Evolutionary conservation across 2,329 filamentous ascomycete species (phyloP).

Genomic region (Hymenoscyphus fraxineus): DNA sequence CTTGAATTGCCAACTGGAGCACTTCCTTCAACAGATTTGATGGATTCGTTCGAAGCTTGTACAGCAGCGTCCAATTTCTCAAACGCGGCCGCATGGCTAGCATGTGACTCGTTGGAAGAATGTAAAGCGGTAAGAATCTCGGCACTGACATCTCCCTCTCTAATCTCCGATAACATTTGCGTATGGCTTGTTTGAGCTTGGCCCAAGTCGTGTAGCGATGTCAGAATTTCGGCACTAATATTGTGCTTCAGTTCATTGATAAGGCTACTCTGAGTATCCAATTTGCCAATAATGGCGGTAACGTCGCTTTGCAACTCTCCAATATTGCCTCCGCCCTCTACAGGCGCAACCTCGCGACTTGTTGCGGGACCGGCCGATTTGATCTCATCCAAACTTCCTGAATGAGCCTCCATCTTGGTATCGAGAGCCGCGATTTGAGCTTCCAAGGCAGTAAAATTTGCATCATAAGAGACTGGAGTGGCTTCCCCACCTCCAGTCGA

Average conservation of each 20-base stretch:
- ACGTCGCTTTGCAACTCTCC: slow-evolving; percentile 12
- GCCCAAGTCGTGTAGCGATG: slow-evolving; percentile 28
- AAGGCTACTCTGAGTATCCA: slow-evolving; percentile 23
- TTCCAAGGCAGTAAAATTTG: slow-evolving; percentile 17
- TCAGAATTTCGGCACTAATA: slow-evolving; percentile 32
- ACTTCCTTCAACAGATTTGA: slow-evolving; percentile 13
- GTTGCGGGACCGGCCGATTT: slow-evolving; percentile 11
- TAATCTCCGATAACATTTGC: slow-evolving; percentile 26
- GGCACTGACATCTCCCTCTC: slow-evolving; percentile 31
- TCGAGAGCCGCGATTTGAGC: slow-evolving; percentile 24
- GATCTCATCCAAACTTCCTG: slow-evolving; percentile 20
- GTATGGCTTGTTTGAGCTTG: slow-evolving; percentile 23
- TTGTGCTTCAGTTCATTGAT: slow-evolving; percentile 34
- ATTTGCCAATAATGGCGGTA: slow-evolving; percentile 23
- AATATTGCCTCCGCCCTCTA: neutral
- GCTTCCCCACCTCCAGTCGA: neutral
- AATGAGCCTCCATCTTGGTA: slow-evolving; percentile 22
- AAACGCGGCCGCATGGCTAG: slow-evolving; percentile 17
- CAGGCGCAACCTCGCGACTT: slow-evolving; percentile 14
- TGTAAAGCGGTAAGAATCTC: slow-evolving; percentile 34
- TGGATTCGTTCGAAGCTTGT: slow-evolving; percentile 20
- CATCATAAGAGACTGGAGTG: slow-evolving; percentile 9
- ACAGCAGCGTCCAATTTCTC: slow-evolving; percentile 20
- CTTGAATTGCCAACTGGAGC: slow-evolving; percentile 2
- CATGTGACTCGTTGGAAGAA: slow-evolving; percentile 26